Percentiles rank a stretch among this genome's conserved stretches.
phyloP scores from a whole-genome alignment of 352 stramenopile species.

The Phytophthora europaea region DNA sequence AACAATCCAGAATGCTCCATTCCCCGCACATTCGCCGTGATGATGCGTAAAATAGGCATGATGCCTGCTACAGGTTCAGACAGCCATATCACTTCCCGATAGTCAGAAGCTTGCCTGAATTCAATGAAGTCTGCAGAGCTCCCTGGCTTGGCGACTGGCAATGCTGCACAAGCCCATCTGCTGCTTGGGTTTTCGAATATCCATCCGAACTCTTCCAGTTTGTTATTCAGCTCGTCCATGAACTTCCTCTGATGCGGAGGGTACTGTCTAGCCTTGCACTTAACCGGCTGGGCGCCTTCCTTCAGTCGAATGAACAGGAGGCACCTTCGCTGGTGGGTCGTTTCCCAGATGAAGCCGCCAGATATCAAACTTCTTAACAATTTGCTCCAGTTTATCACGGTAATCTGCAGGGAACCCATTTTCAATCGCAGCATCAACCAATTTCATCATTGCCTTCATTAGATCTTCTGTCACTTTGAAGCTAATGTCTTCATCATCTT shows the following conservation, averaged over 20 bases:
- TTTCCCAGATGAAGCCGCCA: neutral
- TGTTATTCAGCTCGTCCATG: neutral
- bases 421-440: too few relatives aligned
- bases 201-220: neutral
- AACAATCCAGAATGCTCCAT: too few relatives aligned
- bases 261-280: neutral
- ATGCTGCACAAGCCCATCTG: neutral
- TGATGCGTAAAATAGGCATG: too few relatives aligned
- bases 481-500: neutral
- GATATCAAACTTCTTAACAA: neutral
- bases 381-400: neutral
- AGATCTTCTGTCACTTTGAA: neutral
- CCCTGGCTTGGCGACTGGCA: neutral
- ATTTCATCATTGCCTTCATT: too few relatives aligned
- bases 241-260: constrained; percentile 3
- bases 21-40: too few relatives aligned
- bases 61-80: too few relatives aligned
- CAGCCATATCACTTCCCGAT: too few relatives aligned
- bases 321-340: neutral
- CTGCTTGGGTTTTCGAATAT: neutral
- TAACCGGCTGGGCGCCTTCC: neutral
- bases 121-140: neutral
- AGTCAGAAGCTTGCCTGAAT: neutral
- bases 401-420: neutral
- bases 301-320: neutral